These are phyloP conservation scores for Boletus reticulatus DNA, from an alignment of 768 basidiomycete genomes.

Conservation along the genomic window DNA sequence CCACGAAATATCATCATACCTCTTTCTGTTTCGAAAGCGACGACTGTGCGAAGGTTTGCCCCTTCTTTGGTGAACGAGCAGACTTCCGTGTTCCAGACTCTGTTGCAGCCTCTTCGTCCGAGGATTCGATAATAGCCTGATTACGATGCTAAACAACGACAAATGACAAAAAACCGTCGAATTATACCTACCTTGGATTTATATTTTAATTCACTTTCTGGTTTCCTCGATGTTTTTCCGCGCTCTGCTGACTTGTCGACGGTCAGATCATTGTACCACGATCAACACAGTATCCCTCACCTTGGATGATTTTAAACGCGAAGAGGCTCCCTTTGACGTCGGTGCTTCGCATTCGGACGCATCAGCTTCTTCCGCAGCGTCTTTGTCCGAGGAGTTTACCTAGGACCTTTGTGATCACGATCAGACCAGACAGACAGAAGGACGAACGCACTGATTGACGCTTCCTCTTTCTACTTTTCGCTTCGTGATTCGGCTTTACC, in stretches of 20 bases:
- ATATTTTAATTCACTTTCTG: conserved; percentile 18
- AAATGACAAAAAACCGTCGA: background rate
- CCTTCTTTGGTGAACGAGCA: conserved; percentile 10
- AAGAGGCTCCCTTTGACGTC: conserved; percentile 10
- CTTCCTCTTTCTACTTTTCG: conserved; percentile 7
- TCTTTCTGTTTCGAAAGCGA: conserved; percentile 13
- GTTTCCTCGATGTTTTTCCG: conserved; percentile 10
- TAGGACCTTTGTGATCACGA: background rate
- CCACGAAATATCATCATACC: background rate
- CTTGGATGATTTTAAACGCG: conserved; percentile 11
- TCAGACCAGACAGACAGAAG: background rate
- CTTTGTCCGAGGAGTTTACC: background rate
- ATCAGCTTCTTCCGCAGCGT: background rate
- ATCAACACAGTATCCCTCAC: background rate
- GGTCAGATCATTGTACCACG: background rate
- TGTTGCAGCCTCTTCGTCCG: conserved; percentile 23
- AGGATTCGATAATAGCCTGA: conserved; percentile 29
- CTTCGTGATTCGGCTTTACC: background rate
- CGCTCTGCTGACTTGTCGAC: conserved; percentile 11
- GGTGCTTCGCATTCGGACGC: conserved; percentile 1
- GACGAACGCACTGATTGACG: conserved; percentile 10
- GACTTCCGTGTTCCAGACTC: conserved; percentile 1
- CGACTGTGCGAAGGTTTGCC: background rate
- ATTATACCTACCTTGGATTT: conserved; percentile 26
- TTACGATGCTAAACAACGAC: background rate